Evolutionary conservation across 345 rosid species (phyloP).

Genomic region (Camelina sativa): DNA sequence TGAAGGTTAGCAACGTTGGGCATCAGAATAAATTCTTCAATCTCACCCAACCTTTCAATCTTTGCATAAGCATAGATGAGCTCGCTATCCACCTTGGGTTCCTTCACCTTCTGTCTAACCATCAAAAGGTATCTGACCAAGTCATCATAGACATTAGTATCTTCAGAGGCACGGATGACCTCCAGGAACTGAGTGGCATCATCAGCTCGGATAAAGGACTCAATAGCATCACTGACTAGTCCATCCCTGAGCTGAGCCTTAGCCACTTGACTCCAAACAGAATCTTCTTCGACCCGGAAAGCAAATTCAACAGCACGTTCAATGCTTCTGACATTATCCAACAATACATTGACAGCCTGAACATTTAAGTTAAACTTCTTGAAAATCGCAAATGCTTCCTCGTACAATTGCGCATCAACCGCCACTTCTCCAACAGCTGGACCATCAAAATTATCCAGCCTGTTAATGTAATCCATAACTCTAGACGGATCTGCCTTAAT

Average conservation of each 20-base stretch:
- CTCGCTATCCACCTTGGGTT: constrained; percentile 96
- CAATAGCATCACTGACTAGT: constrained; percentile 94
- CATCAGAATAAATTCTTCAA: constrained; percentile 96
- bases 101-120: constrained; percentile 98
- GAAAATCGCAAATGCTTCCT: constrained; percentile 89
- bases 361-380: constrained; percentile 88
- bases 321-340: constrained; percentile 76
- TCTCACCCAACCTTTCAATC: constrained; percentile 90
- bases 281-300: constrained; percentile 96
- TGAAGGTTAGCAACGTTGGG: constrained; percentile 98
- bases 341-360: constrained; percentile 75
- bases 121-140: constrained; percentile 93
- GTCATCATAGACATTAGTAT: constrained; percentile 87
- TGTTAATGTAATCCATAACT: constrained; percentile 96
- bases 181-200: constrained; percentile 79
- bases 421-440: constrained; percentile 99
- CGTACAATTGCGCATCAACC: constrained; percentile 84
- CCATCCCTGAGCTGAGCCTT: constrained; percentile 96
- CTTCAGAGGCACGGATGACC: constrained; percentile 78
- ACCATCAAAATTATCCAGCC: constrained; percentile 98
- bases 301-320: constrained; percentile 97
- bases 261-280: constrained; percentile 98
- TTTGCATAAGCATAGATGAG: constrained; percentile 98
- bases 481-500: constrained; percentile 98
- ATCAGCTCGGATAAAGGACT: constrained; percentile 95